Evolutionary conservation across 2,329 filamentous ascomycete species (phyloP), one percentile per base, ranked within the genome.

Genomic region (Penicillium sp.): DNA sequence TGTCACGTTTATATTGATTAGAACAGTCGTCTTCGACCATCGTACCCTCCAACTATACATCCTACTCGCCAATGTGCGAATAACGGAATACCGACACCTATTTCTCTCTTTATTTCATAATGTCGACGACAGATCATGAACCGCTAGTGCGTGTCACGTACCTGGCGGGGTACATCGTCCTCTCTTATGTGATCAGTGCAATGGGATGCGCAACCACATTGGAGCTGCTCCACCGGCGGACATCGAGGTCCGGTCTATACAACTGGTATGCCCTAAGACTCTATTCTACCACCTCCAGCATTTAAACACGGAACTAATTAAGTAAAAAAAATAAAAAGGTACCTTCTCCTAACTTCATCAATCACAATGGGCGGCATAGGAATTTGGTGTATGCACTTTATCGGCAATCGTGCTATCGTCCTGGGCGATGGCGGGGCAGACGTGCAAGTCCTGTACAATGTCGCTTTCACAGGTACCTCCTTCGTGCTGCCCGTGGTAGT

Each of bases 381-480:
- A 39, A 89, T 89, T 58, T 91, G 87, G 88, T 88, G 83, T 66
- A 89, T 90, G 89, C 90, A 94, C 71, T 93, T 90, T 68, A 88
- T 94, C 63, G 91, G 90, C 23, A 93, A 94, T 70, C 83, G 89
- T 52, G 90, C 91, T 15, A 89, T 93, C 60, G 79, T 88, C 27
- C 82, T 96, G 19, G 87, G 82, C 39, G 64, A 86, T 61, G 89
- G 89, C 39, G 75, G 84, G 59, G 61, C 77, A 13, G 77, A 83
- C 36, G 78, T 91, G 12, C 90, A 93, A 63, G 87, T 94, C 51
- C 82, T 85, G 36, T 96, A 94, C 79, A 90, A 83, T 51, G 78
- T 84, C 54, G 83, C 83, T 27, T 90, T 87, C 70, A 94, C 90
- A 0, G 85, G 85, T 0, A 76, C 92, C 9, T 96, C 91, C 0